Percentiles rank a stretch among this genome's conserved stretches.
Conservation (phyloP, 177 flowering plant genomes). For the Vitis hybrid region DNA sequence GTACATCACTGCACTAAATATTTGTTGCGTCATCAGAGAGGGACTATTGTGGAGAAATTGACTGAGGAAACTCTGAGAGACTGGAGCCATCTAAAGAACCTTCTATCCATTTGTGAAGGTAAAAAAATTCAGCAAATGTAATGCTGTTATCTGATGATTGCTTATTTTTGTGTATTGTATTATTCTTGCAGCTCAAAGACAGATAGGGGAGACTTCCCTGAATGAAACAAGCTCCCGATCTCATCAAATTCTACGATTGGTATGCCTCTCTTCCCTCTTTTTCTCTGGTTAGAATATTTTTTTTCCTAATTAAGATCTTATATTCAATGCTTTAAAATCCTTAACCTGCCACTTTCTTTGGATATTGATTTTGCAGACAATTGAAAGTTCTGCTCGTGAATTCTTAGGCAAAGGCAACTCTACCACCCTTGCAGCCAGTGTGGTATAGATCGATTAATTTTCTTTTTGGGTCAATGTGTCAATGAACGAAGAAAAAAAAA, state of each 20-base stretch:
- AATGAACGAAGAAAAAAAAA: neutral
- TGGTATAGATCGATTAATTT: conserved; percentile 37
- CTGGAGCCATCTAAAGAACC: conserved; percentile 63
- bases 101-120: conserved; percentile 37
- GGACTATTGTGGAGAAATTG: conserved; percentile 81
- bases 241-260: conserved; percentile 71
- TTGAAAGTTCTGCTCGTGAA: conserved; percentile 75
- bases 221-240: conserved; percentile 76
- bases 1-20: neutral
- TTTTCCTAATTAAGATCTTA: neutral
- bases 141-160: neutral
- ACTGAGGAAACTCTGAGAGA: conserved; percentile 80
- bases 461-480: neutral
- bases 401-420: conserved; percentile 58
- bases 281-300: neutral
- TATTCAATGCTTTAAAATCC: neutral
- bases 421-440: conserved; percentile 63
- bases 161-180: conserved; percentile 3
- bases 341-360: neutral
- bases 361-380: conserved; percentile 40
- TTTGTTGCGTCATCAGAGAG: conserved; percentile 52
- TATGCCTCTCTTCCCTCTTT: conserved; percentile 8
- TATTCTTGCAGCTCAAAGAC: conserved; percentile 50
- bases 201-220: conserved; percentile 62
- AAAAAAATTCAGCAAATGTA: neutral